A percentile compares a stretch with the other conserved stretches of the same genome.
phyloP scores from a whole-genome alignment of 176 grass and related monocot species.

The Cenchrus purpureus region DNA sequence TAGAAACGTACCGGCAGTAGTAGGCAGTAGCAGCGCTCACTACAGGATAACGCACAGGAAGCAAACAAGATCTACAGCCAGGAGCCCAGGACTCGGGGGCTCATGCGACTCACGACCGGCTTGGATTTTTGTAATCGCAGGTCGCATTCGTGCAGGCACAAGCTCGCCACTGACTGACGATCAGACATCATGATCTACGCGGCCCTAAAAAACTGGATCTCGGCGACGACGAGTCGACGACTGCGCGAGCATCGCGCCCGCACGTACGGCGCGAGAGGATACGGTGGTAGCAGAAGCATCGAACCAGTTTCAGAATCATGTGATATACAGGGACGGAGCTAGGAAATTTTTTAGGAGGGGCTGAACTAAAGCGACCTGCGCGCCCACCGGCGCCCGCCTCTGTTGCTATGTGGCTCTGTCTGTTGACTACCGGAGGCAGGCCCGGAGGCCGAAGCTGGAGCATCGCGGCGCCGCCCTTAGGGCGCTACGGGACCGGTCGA shows the following conservation, averaged over 20 bases:
- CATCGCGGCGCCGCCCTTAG: no score
- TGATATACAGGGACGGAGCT: not conserved
- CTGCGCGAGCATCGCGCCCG: slow-evolving; percentile 6
- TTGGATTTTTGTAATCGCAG: not conserved
- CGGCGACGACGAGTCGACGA: not conserved
- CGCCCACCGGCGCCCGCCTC: no score
- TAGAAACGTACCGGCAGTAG: not conserved
- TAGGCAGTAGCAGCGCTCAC: no score
- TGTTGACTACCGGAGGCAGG: no score
- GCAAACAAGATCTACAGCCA: slow-evolving; percentile 1
- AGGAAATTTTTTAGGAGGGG: no score
- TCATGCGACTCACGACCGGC: not conserved
- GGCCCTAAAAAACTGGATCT: slow-evolving; percentile 48
- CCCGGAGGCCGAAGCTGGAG: no score
- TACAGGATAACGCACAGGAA: not conserved
- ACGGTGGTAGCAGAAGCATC: slow-evolving; percentile 30
- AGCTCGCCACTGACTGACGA: not conserved
- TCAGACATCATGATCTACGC: not conserved
- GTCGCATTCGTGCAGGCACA: not conserved
- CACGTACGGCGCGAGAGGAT: not conserved
- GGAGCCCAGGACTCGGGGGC: no score
- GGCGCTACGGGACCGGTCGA: no score
- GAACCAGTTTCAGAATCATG: slow-evolving; percentile 28
- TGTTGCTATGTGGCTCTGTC: no score
- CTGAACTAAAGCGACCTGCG: no score